Base-by-base conservation (phyloP, 2,329 filamentous ascomycete species). In the Fusarium nematophilum region DNA sequence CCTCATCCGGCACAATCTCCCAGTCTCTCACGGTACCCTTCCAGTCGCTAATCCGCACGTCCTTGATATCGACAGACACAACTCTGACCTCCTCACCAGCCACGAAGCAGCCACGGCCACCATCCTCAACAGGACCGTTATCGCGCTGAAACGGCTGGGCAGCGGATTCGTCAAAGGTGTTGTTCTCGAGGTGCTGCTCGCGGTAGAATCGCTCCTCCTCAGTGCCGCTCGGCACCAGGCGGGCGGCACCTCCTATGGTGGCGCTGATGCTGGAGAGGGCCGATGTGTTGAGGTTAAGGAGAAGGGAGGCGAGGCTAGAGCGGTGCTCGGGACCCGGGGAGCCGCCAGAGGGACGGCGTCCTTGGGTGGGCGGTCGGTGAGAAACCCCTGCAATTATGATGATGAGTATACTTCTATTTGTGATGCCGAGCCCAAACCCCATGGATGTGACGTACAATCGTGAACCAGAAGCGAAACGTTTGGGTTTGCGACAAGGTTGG, bases 401-500 rank as follows among this genome's bases (percentile, higher is more conserved):
- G 14, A 57, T 68, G 40, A 53, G 49, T 9, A 42, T 6, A 9
- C 10, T 17, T 9, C 13, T 39, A 6, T 4, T 26, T 13, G 33
- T 26, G n/a, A 2, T n/a, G 11, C 4, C 21, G 4, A 27, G 14
- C 10, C 17, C 6, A 37, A n/a, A 40, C 15, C n/a, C 17, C 18
- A 14, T 36, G 18, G 17, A 44, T 25, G 14, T 9, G 18, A 62
- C 75, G 64, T 73, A 84, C 84, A 99, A 78, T 98, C 95, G 78
- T 99, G 95, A 6, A 98, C 95, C n/a, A 98, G 86, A 10, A 98
- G 83, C 3, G 92, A 96, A 60, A 99, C 93, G 63, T 90, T 90
- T 1, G 93, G 90, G 73, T 99, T 99, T 29, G 85, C 81, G 59
- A 90, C 78, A 10, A 98, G 86, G 74, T 97, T 97, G 67, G 87